phyloP scores from a whole-genome alignment of 73 alveolate species.

The Symbiodinium natans region DNA sequence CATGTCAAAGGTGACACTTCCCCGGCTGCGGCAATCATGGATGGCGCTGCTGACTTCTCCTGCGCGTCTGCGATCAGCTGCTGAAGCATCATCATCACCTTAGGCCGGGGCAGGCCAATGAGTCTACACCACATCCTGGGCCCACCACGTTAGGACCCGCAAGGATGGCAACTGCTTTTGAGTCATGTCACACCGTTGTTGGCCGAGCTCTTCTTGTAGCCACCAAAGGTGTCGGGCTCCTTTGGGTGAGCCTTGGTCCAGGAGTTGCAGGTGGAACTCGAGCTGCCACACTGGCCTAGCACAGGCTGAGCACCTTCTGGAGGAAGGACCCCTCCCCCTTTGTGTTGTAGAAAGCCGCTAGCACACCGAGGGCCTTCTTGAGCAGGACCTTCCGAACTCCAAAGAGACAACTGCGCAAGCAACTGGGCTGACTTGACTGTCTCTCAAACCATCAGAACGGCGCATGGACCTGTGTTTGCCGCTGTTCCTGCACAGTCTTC shows the following conservation, averaged over 20 bases:
- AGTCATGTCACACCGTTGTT: slow-evolving; percentile 30
- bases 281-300: no score
- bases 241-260: slow-evolving; percentile 21
- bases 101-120: no score
- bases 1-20: no score
- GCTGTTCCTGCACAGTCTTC: slow-evolving; percentile 66
- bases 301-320: background rate
- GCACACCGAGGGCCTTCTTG: slow-evolving; percentile 69
- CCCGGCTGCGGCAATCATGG: no score
- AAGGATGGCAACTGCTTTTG: no score
- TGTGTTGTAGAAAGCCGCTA: slow-evolving; percentile 50
- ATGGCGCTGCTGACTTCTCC: slow-evolving; percentile 28
- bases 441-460: no score
- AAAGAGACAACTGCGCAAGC: background rate
- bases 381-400: slow-evolving; percentile 25
- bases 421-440: background rate
- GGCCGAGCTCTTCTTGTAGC: slow-evolving; percentile 61
- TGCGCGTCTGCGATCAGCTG: slow-evolving; percentile 65
- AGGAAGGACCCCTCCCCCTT: slow-evolving; percentile 15
- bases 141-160: no score
- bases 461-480: slow-evolving; percentile 43
- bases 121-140: no score
- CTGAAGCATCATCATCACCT: slow-evolving; percentile 93
- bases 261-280: background rate
- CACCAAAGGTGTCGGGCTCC: slow-evolving; percentile 70